Base-by-base conservation (phyloP, 441 rosid genomes). In the Aquilaria agallochum region DNA sequence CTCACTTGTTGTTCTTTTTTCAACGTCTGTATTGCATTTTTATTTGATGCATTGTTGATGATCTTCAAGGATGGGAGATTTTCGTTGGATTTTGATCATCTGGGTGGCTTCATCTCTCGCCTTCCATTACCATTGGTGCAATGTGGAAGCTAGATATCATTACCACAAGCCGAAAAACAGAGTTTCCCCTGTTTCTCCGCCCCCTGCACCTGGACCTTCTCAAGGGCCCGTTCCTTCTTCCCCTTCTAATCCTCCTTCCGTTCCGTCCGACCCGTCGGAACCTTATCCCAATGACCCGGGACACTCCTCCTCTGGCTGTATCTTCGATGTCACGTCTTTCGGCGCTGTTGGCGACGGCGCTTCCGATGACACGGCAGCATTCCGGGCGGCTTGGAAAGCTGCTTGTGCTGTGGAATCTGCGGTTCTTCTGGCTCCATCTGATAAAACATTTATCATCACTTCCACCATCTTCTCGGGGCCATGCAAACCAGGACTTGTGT, bases 391-490 rank as follows among this genome's bases (percentile, higher is more conserved):
- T 2, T 93, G 98, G 98, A 88, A 90, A 73, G 92, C 84, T 0
- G 98, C 97, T 8, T 93, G 98, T 53, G 88, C 81, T 0, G 93
- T 81, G 2, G 90, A 87, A 46, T 78, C 88, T 14, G 96, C 79
- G 4, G 72, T 75, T 51, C 60, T 93, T 66, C 77, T 87, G 40
- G 96, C 80, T 53, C 95, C 98, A n/a, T 69, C 79, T 3, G 93
- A 86, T 40, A 70, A 84, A 67, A 62, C 58, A 56, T 94, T 89
- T 74, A 80, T 64, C 64, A 81, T 94, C 71, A 94, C 94, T 42
- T 94, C 99, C 10, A 87, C 94, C 3, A 94, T 94, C 50, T 91
- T 94, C 78, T 77, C 96, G 20, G 97, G 97, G 4, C 99, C 99
- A 4, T 91, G 99, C 79, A 66, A 86, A 72, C 82, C 90, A 3